Evolutionary conservation across 176 grass and related monocot genomes (phyloP).

Genomic region (Lolium perenne): DNA sequence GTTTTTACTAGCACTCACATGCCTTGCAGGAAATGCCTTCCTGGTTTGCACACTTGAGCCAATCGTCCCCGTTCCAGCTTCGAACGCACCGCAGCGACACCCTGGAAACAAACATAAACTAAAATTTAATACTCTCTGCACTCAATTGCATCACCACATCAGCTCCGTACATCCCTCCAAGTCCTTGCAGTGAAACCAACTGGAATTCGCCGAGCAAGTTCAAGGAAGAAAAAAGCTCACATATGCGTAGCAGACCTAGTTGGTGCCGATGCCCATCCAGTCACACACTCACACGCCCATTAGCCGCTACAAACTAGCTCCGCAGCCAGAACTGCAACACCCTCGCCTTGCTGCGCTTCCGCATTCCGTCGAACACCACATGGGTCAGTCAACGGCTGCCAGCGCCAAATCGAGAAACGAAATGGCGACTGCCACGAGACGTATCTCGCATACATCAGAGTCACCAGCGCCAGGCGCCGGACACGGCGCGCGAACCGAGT

Average conservation of each 20-base stretch:
- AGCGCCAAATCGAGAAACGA: background rate
- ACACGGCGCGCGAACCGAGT: no score
- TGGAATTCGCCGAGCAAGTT: background rate
- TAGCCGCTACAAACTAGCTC: background rate
- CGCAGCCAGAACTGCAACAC: background rate
- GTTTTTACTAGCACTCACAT: slow-evolving; percentile 15
- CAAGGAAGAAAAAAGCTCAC: background rate
- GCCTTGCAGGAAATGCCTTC: background rate
- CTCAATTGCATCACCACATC: background rate
- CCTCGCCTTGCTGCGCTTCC: no score
- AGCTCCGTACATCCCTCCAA: background rate
- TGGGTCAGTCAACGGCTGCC: background rate
- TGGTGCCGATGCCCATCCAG: background rate
- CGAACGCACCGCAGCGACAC: background rate
- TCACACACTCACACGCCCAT: background rate
- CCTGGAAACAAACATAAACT: background rate
- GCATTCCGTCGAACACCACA: slow-evolving; percentile 41
- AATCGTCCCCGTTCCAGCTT: background rate
- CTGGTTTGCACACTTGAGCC: no score
- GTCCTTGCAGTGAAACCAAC: background rate
- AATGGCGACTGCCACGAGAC: background rate
- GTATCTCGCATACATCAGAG: no score
- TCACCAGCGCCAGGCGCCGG: no score
- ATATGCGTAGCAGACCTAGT: background rate
- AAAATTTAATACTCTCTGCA: background rate